Evolutionary conservation across 2,329 filamentous ascomycete species (phyloP), one percentile per base, ranked within the genome.

Genomic region (Sarocladiaceae sp.): DNA sequence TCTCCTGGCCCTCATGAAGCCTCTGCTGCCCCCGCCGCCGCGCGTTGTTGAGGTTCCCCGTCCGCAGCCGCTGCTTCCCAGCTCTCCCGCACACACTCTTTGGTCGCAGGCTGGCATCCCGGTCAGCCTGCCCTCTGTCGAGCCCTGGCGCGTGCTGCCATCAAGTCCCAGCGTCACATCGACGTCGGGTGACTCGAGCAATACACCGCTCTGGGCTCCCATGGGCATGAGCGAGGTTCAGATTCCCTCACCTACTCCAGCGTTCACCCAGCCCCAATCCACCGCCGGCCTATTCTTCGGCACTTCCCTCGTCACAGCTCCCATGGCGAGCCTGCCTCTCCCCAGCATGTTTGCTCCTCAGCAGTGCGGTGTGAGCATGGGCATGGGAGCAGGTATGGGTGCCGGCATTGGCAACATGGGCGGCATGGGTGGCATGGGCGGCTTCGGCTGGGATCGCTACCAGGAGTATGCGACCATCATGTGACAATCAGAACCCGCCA

Each of bases 1-100:
- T 62, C 84, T 98, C 68, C 78, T 86, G 73, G 80, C 76, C 56
- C 75, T 97, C 59, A 89, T 96, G 73, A 85, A 90, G 64, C 82
- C 94, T 46, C 76, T 97, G 52, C 79, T 94, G 49, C 90, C 85
- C 42, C 89, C 89, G 55, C 91, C 90, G 43, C 84, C 88, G 63
- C 82, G 95, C 53, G 81, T 95, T 63, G 89, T 96, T 63, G 81
- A 95, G 54, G 80, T 96, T 60, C 86, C 88, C 59, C 88, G 90
- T 53, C 88, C 90, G 53, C 85, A 85, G 50, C 84, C 88, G 47
- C 74, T 95, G 54, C 75, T 97, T 44, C 88, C 89, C 49, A 95
- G 86, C 72, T 89, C 88, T 39, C 82, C 85, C 45, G 75, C 78
- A 46, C 77, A 82, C 55, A 26, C 32, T 21, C 33, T 45, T 12